phyloP scores from a whole-genome alignment of 2,329 filamentous ascomycete species.

The Chaetothyriales sp. region DNA sequence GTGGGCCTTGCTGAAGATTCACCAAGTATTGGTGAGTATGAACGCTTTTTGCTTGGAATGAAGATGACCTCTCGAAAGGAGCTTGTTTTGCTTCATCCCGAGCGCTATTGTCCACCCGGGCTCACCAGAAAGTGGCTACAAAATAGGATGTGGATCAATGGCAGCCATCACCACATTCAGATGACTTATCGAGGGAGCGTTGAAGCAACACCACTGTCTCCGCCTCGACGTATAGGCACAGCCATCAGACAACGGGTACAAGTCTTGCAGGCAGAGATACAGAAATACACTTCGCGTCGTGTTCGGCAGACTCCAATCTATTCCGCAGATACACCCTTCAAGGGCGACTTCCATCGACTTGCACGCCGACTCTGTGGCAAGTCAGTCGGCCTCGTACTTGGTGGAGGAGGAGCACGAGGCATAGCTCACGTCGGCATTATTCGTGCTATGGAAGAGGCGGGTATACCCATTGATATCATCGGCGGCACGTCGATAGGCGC shows the following conservation, averaged over 20 bases:
- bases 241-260: slow-evolving; percentile 87
- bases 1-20: slow-evolving; percentile 85
- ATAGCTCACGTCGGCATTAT: slow-evolving; percentile 92
- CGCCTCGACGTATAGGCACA: slow-evolving; percentile 64
- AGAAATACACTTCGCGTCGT: slow-evolving; percentile 91
- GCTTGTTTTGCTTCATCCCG: slow-evolving; percentile 74
- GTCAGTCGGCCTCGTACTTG: slow-evolving; percentile 84
- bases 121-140: slow-evolving; percentile 78
- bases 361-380: slow-evolving; percentile 83
- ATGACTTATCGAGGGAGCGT: slow-evolving; percentile 73
- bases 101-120: slow-evolving; percentile 74
- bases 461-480: slow-evolving; percentile 88
- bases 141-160: slow-evolving; percentile 95
- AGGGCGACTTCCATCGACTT: slow-evolving; percentile 90
- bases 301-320: slow-evolving; percentile 82
- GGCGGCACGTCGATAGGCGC: slow-evolving; percentile 93
- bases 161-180: slow-evolving; percentile 92
- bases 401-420: slow-evolving; percentile 82
- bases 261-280: slow-evolving; percentile 88
- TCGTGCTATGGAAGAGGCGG: slow-evolving; percentile 84
- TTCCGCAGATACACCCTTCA: slow-evolving; percentile 80
- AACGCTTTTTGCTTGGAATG: slow-evolving; percentile 88
- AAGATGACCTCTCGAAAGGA: slow-evolving; percentile 94
- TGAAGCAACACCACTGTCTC: slow-evolving; percentile 57
- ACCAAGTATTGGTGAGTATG: slow-evolving; percentile 85